Evolutionary conservation across 2,329 filamentous ascomycete genomes (phyloP).

Genomic region (Beauveria brongniartii): DNA sequence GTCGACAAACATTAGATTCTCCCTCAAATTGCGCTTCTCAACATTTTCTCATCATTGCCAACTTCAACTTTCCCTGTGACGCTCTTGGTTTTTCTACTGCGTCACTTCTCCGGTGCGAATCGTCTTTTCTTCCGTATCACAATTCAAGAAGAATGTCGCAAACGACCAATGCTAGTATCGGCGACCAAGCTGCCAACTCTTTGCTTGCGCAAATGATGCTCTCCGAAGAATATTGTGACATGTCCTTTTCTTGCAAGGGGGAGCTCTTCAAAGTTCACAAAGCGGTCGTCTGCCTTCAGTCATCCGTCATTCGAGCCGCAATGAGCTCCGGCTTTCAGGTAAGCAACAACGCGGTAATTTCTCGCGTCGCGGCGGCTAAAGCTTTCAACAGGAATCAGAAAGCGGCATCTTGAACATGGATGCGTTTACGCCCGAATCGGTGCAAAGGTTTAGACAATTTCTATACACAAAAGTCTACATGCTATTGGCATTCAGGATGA

Average conservation of each 20-base stretch:
- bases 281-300: not conserved
- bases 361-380: not conserved
- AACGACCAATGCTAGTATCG: not conserved
- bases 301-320: not conserved
- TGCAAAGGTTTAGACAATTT: not conserved
- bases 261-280: constrained; percentile 9
- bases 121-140: not conserved
- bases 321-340: not conserved
- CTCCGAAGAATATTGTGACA: not conserved
- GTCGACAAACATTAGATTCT: too few relatives aligned
- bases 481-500: not conserved
- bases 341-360: not conserved
- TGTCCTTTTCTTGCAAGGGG: not conserved
- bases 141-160: not conserved
- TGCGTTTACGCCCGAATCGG: not conserved
- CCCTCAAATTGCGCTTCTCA: too few relatives aligned
- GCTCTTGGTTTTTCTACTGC: too few relatives aligned
- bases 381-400: not conserved
- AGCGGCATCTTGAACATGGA: not conserved
- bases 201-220: not conserved
- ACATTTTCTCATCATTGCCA: too few relatives aligned
- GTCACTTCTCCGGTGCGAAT: too few relatives aligned
- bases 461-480: not conserved
- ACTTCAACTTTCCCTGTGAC: too few relatives aligned
- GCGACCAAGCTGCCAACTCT: not conserved